Percentiles rank a stretch among this genome's conserved stretches.
Evolutionary conservation across 257 asterid genomes (phyloP).

Genomic region (Gentiana macrophylla): DNA sequence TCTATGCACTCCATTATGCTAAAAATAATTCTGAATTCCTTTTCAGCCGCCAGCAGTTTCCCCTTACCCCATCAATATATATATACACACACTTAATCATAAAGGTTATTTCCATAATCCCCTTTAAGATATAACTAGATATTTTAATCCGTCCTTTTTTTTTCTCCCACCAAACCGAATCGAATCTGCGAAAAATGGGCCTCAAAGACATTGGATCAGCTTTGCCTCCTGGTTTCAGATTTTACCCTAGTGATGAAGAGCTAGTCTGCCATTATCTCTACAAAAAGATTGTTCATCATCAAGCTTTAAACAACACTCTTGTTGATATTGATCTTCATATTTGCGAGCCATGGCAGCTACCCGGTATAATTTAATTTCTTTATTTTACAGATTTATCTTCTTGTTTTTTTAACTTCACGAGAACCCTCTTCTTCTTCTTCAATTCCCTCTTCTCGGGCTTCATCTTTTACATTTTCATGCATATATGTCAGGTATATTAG

Average conservation of each 20-base stretch:
- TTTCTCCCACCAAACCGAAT: background rate
- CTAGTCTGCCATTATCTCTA: conserved; percentile 68
- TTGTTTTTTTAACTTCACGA: background rate
- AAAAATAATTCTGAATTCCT: conserved; percentile 7
- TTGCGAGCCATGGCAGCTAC: conserved; percentile 98
- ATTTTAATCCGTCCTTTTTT: background rate
- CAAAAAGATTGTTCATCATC: conserved; percentile 54
- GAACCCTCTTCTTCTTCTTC: background rate
- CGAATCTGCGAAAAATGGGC: conserved; percentile 31
- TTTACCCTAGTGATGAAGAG: conserved; percentile 87
- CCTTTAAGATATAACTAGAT: background rate
- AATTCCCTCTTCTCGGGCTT: background rate
- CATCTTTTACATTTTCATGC: background rate
- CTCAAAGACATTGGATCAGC: conserved; percentile 68
- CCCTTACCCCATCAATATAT: background rate
- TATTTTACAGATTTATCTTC: background rate
- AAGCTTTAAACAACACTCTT: conserved; percentile 42
- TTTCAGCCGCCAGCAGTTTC: conserved; percentile 16
- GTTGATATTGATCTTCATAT: conserved; percentile 81
- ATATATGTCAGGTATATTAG: too few species aligned
- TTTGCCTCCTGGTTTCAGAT: conserved; percentile 81
- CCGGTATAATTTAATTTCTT: conserved; percentile 34
- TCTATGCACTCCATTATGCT: conserved; percentile 1
- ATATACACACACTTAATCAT: background rate
- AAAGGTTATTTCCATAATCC: background rate